Evolutionary conservation across 805 yeast genomes (phyloP), one percentile per base, ranked within the genome.

Genomic region (Nakazawaea sp.): DNA sequence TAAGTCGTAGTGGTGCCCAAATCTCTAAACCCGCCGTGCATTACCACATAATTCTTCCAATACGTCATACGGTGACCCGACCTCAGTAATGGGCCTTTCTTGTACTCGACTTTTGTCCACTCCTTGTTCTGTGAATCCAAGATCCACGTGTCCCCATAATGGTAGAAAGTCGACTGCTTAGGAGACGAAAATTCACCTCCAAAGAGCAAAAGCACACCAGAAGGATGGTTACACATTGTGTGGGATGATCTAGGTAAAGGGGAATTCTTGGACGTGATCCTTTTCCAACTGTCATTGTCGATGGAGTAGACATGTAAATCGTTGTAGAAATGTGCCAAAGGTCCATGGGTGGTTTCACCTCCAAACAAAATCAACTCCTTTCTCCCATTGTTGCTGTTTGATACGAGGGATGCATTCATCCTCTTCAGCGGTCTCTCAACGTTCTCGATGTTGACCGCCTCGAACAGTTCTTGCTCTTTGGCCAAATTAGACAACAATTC

Each of bases 141-240:
- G 32, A 90, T 69, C 98, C 98, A 90, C 4, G 96, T 82, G 53
- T 90, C 98, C 13, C 96, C 90, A 56, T 86, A 90, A 59, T 90
- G 98, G 56, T 92, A 92, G 59, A 90, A 90, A 0, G 96, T 87
- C 35, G 86, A 77, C 57, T 90, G 98, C 50, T 90, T 90, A 3
- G 97, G 97, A 12, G 95, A 84, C 2, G 96, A 85, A 50, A 92
- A 90, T 59, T 90, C 98, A 50, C 98, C 98, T 34, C 97, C 98
- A 61, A 87, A 92, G 66, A 90, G 60, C 42, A 90, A 56, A 19
- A 86, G 72, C 2, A 89, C 64, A 9, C 97, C 97, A 2, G 88
- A 76, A 1, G 96, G 95, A 58, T 90, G 97, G 1, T 85, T 81
- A 44, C 89, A 80, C 86, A 89, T 84, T 1, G 95, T 84, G 48